A percentile compares a stretch with the other conserved stretches of the same genome.
These are phyloP conservation scores for Venturia oleaginea DNA, from an alignment of 2,329 filamentous ascomycete species.

Conservation along the genomic window DNA sequence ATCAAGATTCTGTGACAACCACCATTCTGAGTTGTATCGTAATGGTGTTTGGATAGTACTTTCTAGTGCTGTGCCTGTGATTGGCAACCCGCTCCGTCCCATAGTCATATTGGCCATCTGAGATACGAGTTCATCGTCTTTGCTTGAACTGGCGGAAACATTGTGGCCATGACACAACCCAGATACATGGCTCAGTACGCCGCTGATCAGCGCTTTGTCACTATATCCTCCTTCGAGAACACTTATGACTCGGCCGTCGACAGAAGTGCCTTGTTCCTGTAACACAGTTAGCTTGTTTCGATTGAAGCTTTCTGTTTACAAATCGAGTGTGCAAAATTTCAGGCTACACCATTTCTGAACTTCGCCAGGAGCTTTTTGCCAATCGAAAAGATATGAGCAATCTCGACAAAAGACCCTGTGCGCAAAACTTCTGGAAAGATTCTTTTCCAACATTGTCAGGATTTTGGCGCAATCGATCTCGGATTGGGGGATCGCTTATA, in stretches of 20 bases:
- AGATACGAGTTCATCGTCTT: constrained; percentile 41
- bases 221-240: constrained; percentile 95
- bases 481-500: not conserved
- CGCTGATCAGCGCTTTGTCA: constrained; percentile 79
- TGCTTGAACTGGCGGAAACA: constrained; percentile 18
- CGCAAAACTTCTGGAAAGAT: too few relatives aligned
- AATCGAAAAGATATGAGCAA: too few relatives aligned
- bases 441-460: too few relatives aligned
- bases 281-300: not conserved
- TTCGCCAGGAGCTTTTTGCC: too few relatives aligned
- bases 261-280: constrained; percentile 65
- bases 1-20: constrained; percentile 46
- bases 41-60: not conserved
- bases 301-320: not conserved
- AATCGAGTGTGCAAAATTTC: not conserved
- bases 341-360: not conserved
- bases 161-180: constrained; percentile 58
- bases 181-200: constrained; percentile 81
- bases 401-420: too few relatives aligned
- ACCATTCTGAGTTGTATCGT: constrained; percentile 24
- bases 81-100: constrained; percentile 17
- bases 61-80: not conserved
- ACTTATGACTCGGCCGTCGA: constrained; percentile 80
- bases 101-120: constrained; percentile 46
- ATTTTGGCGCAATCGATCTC: not conserved